Evolutionary conservation across 371 early-diverging fungal species (phyloP).

Genomic region (Dichotomocladium elegans): DNA sequence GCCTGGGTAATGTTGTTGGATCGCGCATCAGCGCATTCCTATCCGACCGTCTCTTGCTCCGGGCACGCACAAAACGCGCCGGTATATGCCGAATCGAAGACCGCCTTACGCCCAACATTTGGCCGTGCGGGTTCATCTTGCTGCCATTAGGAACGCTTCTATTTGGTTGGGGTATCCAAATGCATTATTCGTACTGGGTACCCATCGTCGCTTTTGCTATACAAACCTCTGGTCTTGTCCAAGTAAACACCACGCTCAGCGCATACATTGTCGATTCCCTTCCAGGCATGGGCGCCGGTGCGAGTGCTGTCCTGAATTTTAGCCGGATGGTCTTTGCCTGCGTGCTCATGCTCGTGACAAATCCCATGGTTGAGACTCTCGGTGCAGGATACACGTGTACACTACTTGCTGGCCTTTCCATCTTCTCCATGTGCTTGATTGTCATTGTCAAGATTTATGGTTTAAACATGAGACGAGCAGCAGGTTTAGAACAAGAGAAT

Average conservation of each 20-base stretch:
- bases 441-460: constrained; percentile 15
- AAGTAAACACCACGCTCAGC: constrained; percentile 26
- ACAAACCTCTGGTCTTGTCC: constrained; percentile 41
- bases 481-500: not conserved
- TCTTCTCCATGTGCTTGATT: not conserved
- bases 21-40: constrained; percentile 16
- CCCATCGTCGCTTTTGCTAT: constrained; percentile 39
- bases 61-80: constrained; percentile 12
- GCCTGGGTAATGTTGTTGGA: constrained; percentile 36
- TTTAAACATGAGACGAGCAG: constrained; percentile 2
- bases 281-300: constrained; percentile 36
- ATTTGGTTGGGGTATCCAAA: constrained; percentile 42
- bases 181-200: constrained; percentile 23
- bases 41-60: constrained; percentile 16
- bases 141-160: constrained; percentile 37
- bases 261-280: constrained; percentile 38
- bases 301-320: constrained; percentile 34
- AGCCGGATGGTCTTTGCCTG: constrained; percentile 29
- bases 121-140: constrained; percentile 29
- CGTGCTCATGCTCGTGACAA: constrained; percentile 18
- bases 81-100: constrained; percentile 15
- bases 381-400: constrained; percentile 15
- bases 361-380: constrained; percentile 9
- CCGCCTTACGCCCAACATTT: constrained; percentile 15
- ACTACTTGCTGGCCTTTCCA: constrained; percentile 7